Evolutionary conservation across 305 asterid species (phyloP).

Genomic region (Fraxinus dipetala): DNA sequence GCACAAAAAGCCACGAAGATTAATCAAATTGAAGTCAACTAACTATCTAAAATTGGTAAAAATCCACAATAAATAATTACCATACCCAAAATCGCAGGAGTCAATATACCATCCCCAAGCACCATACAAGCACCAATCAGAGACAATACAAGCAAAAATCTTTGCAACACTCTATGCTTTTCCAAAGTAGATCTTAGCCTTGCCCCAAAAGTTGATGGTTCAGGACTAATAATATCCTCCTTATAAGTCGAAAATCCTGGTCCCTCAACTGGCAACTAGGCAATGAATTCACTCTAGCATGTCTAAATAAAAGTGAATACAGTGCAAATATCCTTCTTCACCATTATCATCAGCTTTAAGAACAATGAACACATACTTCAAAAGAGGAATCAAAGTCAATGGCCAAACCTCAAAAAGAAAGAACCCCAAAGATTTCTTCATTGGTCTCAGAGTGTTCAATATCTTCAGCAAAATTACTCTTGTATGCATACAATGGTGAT

Average conservation of each 20-base stretch:
- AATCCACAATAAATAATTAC: not conserved
- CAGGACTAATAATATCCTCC: conserved; percentile 40
- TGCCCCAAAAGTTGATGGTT: conserved; percentile 48
- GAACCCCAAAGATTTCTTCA: conserved; percentile 86
- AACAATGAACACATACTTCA: conserved; percentile 84
- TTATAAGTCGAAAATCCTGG: conserved; percentile 60
- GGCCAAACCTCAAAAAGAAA: conserved; percentile 84
- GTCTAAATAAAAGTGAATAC: conserved; percentile 76
- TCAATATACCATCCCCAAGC: conserved; percentile 66
- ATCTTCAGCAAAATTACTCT: conserved; percentile 86
- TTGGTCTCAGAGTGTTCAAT: conserved; percentile 71
- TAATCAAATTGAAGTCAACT: conserved; percentile 12
- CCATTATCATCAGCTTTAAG: conserved; percentile 94
- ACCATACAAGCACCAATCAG: conserved; percentile 79
- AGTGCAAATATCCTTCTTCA: conserved; percentile 96
- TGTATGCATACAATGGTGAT: conserved; percentile 84
- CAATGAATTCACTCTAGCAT: conserved; percentile 75
- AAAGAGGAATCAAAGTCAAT: conserved; percentile 65
- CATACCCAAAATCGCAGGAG: conserved; percentile 63
- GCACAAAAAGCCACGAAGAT: conserved; percentile 26
- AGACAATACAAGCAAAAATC: conserved; percentile 49
- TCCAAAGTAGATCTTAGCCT: conserved; percentile 54
- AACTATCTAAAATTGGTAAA: not conserved
- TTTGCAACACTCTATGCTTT: conserved; percentile 49
- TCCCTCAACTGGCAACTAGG: conserved; percentile 75